phyloP scores from a whole-genome alignment of 192 early-diverging fungal species.

The Coemansia sp. region DNA sequence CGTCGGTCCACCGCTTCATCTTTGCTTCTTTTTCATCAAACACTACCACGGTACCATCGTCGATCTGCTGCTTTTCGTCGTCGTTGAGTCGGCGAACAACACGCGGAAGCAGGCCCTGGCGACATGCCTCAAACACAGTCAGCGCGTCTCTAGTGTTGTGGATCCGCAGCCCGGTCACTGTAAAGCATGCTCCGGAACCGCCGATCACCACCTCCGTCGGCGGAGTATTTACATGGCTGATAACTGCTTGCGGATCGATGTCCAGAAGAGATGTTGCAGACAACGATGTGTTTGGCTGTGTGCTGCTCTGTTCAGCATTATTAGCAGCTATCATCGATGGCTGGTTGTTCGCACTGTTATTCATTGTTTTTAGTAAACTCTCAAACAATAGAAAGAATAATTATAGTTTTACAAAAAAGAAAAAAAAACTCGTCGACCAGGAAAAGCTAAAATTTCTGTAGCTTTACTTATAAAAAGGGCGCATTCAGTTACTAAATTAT shows the following conservation, averaged over 20 bases:
- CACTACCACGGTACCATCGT: constrained; percentile 78
- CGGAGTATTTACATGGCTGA: constrained; percentile 13
- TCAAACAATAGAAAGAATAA: no score
- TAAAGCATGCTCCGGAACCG: constrained; percentile 29
- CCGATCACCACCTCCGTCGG: constrained; percentile 43
- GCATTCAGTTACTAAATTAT: no score
- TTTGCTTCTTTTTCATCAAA: constrained; percentile 83
- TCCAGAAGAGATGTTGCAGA: neutral
- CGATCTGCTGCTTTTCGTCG: constrained; percentile 67
- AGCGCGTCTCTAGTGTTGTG: constrained; percentile 68
- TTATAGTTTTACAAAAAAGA: no score
- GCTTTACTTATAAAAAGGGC: no score
- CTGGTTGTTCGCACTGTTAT: neutral
- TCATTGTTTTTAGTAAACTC: neutral
- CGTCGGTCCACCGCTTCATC: constrained; percentile 89
- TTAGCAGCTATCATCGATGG: neutral
- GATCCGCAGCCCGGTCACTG: constrained; percentile 41
- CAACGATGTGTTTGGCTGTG: neutral
- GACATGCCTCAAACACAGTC: constrained; percentile 76
- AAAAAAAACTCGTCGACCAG: no score
- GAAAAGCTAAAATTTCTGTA: no score
- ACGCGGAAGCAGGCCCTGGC: constrained; percentile 64
- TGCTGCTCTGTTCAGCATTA: neutral
- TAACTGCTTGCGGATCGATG: constrained; percentile 17
- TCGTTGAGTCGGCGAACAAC: constrained; percentile 73